Evolutionary conservation across 1,284 basidiomycete species (phyloP).

Genomic region (Crucibulum cyathiforme): DNA sequence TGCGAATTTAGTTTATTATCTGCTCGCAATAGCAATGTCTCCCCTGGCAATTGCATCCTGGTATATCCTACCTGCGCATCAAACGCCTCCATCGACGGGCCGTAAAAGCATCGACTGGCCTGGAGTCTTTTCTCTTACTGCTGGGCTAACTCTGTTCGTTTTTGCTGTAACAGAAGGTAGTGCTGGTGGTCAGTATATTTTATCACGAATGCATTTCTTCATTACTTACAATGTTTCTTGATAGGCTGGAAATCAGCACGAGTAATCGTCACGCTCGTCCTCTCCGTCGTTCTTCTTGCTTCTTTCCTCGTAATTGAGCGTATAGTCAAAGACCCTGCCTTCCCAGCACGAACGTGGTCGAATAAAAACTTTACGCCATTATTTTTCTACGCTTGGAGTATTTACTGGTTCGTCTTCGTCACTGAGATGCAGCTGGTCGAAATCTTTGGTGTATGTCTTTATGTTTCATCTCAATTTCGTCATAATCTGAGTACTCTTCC

Average conservation of each 20-base stretch:
- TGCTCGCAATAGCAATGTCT: background rate
- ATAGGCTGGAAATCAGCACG: background rate
- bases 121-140: background rate
- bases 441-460: too few relatives aligned
- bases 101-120: background rate
- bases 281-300: background rate
- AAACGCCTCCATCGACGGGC: background rate
- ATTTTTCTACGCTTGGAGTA: constrained; percentile 11
- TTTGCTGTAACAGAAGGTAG: background rate
- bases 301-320: constrained; percentile 14
- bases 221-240: background rate
- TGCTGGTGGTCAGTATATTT: background rate
- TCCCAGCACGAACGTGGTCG: constrained; percentile 11
- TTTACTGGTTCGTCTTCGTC: constrained; percentile 19
- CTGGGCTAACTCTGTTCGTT: background rate
- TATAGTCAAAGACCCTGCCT: constrained; percentile 14
- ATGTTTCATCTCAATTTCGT: too few relatives aligned
- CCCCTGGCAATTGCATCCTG: background rate
- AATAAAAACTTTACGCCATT: too few relatives aligned
- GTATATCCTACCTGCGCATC: background rate
- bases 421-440: background rate
- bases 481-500: too few relatives aligned
- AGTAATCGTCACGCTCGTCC: background rate
- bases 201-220: background rate
- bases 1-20: background rate